Base-by-base conservation (phyloP, 371 early-diverging fungal genomes). In the Amoeboaphelidium protococcarum region DNA sequence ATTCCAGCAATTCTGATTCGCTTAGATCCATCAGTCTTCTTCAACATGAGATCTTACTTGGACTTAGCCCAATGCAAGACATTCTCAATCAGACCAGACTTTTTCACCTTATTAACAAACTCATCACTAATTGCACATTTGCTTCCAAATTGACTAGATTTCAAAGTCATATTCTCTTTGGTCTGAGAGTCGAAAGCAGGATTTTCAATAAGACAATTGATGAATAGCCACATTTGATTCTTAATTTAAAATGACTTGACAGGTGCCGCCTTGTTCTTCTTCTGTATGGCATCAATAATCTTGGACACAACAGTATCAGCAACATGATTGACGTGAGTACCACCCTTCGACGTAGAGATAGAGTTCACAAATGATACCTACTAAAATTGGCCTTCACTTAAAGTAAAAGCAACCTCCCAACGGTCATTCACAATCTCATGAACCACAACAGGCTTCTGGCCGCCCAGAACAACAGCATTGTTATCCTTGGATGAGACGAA, bases 161-260 rank as follows among this genome's bases (percentile, higher is more conserved):
- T 73, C 41, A 96, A 63, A 1, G 98, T 99, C 75, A 99, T 73
- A 54, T 72, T 85, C 56, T 98, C 99, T 63, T 99, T 99, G 20
- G 99, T 99, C 62, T 99, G 99, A 4, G 94, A 91, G 62, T 99
- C 97, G 63, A 99, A 99, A 0, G 91, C 66, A 2, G 99, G 97
- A 59, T 99, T 99, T 55, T 90, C 95, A 49, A 99, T 92, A 48
- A 81, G 57, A 56, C 82, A 82, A 64, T 99, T 99, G 57, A 99
- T 69, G 64, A 97, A 99, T 4, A 99, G 52, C 71, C 80, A 88
- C 61, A 98, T 70, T 50, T 89, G 82, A 44, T 67, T 81, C 61
- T 90, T 92, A 58, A 92, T 76, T 52, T 87, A 82, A 56, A 73
- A 66, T 3, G 90, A 81, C 63, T 81, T 87, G 41, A 90, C 59